Evolutionary conservation across 345 rosid species (phyloP).

Genomic region (Orychophragmus violaceus): DNA sequence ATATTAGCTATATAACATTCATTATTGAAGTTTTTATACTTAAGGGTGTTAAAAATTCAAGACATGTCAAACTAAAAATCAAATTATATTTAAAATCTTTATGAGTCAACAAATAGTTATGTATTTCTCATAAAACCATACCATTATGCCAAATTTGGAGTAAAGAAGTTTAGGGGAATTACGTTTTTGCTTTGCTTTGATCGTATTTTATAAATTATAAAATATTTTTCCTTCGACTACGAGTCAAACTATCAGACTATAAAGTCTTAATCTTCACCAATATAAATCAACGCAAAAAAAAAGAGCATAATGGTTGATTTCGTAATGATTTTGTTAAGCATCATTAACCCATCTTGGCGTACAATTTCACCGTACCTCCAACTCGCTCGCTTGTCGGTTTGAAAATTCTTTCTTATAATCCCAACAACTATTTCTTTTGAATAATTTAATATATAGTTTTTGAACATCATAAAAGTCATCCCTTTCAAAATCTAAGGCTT

Average conservation of each 20-base stretch:
- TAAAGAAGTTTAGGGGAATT: not conserved
- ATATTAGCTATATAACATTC: not conserved
- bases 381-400: conserved; percentile 11
- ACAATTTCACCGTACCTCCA: conserved; percentile 14
- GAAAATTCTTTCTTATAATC: not conserved
- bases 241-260: not conserved
- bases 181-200: not conserved
- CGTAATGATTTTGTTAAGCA: conserved; percentile 16
- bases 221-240: not conserved
- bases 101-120: not conserved
- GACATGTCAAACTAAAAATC: not conserved
- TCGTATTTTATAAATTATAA: not conserved
- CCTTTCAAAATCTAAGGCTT: not conserved
- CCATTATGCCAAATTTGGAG: not conserved
- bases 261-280: not conserved
- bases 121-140: not conserved
- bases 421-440: conserved; percentile 6
- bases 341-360: conserved; percentile 30
- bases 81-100: not conserved
- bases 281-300: not conserved
- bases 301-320: conserved; percentile 9
- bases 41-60: too few relatives aligned
- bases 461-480: not conserved
- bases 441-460: not conserved
- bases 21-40: not conserved